phyloP scores from a whole-genome alignment of 176 grass and related monocot species.

The Dactylis glomerata region DNA sequence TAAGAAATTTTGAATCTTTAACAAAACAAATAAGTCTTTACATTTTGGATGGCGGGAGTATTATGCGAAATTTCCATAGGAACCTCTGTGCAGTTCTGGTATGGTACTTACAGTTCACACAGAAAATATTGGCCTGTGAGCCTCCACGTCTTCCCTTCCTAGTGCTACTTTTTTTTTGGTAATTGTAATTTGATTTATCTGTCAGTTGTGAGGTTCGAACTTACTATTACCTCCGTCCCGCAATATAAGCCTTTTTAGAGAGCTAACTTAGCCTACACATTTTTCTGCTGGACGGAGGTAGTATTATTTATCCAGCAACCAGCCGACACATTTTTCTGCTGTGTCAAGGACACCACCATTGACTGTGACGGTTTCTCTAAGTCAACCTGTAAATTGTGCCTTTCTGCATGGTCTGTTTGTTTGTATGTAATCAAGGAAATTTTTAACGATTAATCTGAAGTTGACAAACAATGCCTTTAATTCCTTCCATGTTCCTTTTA shows the following conservation, averaged over 20 bases:
- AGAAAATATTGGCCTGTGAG: background rate
- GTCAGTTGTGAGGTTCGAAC: background rate
- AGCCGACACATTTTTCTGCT: background rate
- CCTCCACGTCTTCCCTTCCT: background rate
- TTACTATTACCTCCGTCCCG: background rate
- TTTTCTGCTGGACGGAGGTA: no score
- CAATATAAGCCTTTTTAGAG: no score
- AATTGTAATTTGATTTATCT: background rate
- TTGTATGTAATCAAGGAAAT: background rate
- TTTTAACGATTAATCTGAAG: background rate
- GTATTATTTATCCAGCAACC: no score
- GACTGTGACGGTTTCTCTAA: background rate
- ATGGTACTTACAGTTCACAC: background rate
- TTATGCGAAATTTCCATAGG: background rate
- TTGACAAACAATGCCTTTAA: background rate
- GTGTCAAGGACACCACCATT: background rate
- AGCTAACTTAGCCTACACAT: no score
- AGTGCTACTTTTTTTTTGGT: slow-evolving; percentile 7
- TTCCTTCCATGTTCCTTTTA: background rate
- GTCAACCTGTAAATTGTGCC: background rate
- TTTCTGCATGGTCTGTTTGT: background rate
- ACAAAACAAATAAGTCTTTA: no score
- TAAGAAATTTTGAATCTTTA: no score
- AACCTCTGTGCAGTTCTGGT: background rate
- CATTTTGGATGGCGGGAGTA: background rate